A percentile compares a stretch with the other conserved stretches of the same genome.
Conservation (phyloP, 257 asterid genomes). For the Plectranthus barbatus region DNA sequence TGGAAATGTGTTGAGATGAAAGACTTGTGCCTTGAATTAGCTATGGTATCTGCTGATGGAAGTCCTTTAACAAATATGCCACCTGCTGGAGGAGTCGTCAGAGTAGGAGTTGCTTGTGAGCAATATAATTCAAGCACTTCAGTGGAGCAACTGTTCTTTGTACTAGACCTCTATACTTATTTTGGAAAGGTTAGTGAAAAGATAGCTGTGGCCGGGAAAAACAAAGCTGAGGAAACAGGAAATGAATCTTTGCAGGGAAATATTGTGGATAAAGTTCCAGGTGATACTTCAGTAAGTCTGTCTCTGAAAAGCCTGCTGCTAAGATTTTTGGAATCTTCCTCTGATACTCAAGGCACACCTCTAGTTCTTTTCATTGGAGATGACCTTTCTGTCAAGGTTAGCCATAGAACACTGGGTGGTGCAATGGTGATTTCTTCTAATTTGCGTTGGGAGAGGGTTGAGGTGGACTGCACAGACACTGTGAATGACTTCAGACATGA, state of each 20-base stretch:
- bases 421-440: slow-evolving; percentile 83
- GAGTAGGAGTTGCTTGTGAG: slow-evolving; percentile 85
- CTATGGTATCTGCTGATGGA: slow-evolving; percentile 99
- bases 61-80: slow-evolving; percentile 73
- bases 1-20: slow-evolving; percentile 88
- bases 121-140: slow-evolving; percentile 79
- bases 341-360: slow-evolving; percentile 44
- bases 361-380: slow-evolving; percentile 77
- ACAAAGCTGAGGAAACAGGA: slow-evolving; percentile 32
- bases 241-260: slow-evolving; percentile 43
- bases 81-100: slow-evolving; percentile 89
- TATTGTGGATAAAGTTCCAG: slow-evolving; percentile 58
- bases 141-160: slow-evolving; percentile 84
- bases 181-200: slow-evolving; percentile 74
- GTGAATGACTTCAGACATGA: slow-evolving; percentile 31
- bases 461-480: slow-evolving; percentile 71
- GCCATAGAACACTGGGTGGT: slow-evolving; percentile 91
- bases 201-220: slow-evolving; percentile 52
- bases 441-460: slow-evolving; percentile 75
- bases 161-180: slow-evolving; percentile 70
- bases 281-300: slow-evolving; percentile 76
- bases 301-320: slow-evolving; percentile 62
- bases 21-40: slow-evolving; percentile 67
- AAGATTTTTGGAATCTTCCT: slow-evolving; percentile 66
- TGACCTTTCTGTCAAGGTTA: slow-evolving; percentile 55